Conservation (phyloP, 164 flowering plant genomes). For the Platanus orientalis region DNA sequence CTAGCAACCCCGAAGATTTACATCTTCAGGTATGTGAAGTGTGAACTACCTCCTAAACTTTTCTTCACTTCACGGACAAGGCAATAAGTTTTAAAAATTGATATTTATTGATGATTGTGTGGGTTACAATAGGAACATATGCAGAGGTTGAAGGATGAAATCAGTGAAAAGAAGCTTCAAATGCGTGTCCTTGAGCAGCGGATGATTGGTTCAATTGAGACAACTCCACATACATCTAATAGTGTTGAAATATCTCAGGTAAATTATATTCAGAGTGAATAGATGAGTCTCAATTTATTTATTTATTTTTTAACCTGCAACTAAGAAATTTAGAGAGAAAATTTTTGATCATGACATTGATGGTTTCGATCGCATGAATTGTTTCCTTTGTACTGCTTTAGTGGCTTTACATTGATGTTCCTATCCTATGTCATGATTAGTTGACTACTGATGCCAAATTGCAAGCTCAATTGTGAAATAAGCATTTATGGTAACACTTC, state of each 20-base stretch:
- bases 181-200: constrained; percentile 67
- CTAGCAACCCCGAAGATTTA: constrained; percentile 49
- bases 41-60: not conserved
- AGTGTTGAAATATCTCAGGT: constrained; percentile 63
- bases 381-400: too few species aligned
- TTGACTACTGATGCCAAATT: too few species aligned
- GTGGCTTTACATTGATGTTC: too few species aligned
- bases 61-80: not conserved
- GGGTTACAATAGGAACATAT: constrained; percentile 45
- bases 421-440: too few species aligned
- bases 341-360: not conserved
- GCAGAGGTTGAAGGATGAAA: constrained; percentile 62
- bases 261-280: constrained; percentile 4
- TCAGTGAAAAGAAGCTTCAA: constrained; percentile 68
- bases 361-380: too few species aligned
- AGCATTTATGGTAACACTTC: not conserved
- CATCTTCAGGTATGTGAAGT: constrained; percentile 41
- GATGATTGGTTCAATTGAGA: constrained; percentile 61
- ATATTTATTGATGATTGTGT: constrained; percentile 10
- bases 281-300: not conserved
- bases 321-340: not conserved
- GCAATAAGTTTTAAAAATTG: not conserved
- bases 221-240: constrained; percentile 32
- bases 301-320: not conserved
- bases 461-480: too few species aligned